These are phyloP conservation scores for Colletotrichum paranaense DNA, from an alignment of 2,329 filamentous ascomycete species.

Conservation along the genomic window DNA sequence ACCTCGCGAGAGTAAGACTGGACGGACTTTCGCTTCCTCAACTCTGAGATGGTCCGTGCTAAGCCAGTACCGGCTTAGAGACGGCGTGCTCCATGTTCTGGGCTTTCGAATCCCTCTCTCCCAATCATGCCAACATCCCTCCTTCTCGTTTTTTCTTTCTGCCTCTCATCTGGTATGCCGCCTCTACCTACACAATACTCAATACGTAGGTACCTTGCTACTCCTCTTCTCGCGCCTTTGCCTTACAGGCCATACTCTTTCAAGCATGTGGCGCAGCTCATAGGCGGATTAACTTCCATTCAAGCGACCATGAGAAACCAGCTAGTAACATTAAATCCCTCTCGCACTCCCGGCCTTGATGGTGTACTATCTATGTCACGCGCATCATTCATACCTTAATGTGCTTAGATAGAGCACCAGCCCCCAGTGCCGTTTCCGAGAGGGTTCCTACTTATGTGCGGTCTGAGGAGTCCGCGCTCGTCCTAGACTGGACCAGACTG, in stretches of 20 bases:
- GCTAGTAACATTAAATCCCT: not conserved
- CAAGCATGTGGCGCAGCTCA: slow-evolving; percentile 20
- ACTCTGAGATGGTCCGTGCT: not conserved
- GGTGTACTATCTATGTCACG: not conserved
- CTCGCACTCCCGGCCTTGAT: too few relatives aligned
- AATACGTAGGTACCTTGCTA: too few relatives aligned
- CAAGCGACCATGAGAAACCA: not conserved
- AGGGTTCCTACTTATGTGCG: not conserved
- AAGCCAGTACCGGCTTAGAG: not conserved
- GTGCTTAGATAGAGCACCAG: too few relatives aligned
- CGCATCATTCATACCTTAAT: not conserved
- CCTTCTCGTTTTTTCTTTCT: not conserved
- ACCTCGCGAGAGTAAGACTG: too few relatives aligned
- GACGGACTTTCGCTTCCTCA: not conserved
- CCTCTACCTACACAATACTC: not conserved
- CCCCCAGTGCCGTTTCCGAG: not conserved
- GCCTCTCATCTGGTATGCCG: not conserved
- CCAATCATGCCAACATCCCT: too few relatives aligned
- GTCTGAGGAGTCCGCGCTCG: not conserved
- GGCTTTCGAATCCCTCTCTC: too few relatives aligned
- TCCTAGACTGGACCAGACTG: not conserved
- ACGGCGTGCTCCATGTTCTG: not conserved
- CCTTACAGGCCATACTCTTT: not conserved
- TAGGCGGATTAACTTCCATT: slow-evolving; percentile 22
- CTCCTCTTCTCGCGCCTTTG: not conserved